Evolutionary conservation across 192 early-diverging fungal genomes (phyloP), one percentile per base, ranked within the genome.

Genomic region (Coemansia guatemalensis): DNA sequence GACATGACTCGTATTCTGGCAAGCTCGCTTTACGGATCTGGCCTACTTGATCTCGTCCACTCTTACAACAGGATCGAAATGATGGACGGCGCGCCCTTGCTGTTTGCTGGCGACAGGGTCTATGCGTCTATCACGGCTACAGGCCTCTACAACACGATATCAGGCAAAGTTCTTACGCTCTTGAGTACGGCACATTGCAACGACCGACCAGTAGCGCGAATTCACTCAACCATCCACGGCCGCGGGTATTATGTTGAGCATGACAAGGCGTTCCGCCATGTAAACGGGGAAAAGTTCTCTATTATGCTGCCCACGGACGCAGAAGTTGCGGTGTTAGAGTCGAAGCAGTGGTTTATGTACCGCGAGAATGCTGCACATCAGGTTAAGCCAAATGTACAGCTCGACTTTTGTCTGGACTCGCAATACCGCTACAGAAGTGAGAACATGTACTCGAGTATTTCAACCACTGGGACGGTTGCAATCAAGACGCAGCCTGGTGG

Each of bases 81-180:
- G 59, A 72, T 91, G 24, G 85, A 88, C 25, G 81, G 83, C 20
- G 80, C 70, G 20, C 79, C 84, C 27, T 74, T 84, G 18, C 81
- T 96, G 24, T 74, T 81, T 57, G 83, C 82, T 50, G 92, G 91
- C 48, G 93, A 95, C 67, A 65, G 78, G 48, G 86, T 97, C 32
- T 77, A 84, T 53, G 90, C 89, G 52, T 81, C 82, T 60, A 85
- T 91, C 17, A 71, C 82, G 23, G 83, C 95, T 58, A 84, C 90
- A 39, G 88, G 88, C 2, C 85, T 97, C 50, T 69, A 87, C 57
- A 94, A 95, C 82, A 88, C 72, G 47, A 88, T 88, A n/a, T 80
- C 88, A 62, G 95, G 95, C 41, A 94, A 94, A 81, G 78, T 89
- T 57, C 84, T 95, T n/a, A 88, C 89, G 65, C 88, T 96, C 67